Conservation (phyloP, 768 basidiomycete genomes). For the Phylloporus arenicola region DNA sequence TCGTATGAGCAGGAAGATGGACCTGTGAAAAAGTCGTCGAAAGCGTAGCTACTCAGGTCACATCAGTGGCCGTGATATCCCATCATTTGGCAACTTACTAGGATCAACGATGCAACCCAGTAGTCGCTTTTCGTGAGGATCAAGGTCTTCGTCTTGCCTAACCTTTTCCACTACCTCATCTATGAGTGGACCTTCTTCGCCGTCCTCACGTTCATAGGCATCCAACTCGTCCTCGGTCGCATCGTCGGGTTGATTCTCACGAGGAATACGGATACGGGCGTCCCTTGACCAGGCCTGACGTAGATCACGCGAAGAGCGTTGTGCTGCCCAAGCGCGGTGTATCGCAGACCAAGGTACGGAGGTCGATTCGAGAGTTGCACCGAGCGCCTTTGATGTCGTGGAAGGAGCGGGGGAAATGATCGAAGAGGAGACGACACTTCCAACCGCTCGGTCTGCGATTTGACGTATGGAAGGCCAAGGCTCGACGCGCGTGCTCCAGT, state of each 20-base stretch:
- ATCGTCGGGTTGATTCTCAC: slow-evolving; percentile 35
- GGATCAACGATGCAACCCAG: slow-evolving; percentile 84
- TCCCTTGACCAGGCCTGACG: slow-evolving; percentile 62
- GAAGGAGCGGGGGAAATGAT: slow-evolving; percentile 6
- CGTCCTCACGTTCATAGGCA: slow-evolving; percentile 31
- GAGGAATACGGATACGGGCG: slow-evolving; percentile 31
- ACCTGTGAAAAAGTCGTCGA: slow-evolving; percentile 84
- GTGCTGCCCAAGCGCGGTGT: slow-evolving; percentile 58
- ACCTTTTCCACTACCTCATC: slow-evolving; percentile 77
- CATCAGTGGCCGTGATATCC: slow-evolving; percentile 2
- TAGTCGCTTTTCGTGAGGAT: slow-evolving; percentile 74
- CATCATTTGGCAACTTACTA: slow-evolving; percentile 37
- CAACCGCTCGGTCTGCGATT: slow-evolving; percentile 74
- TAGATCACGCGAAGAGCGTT: slow-evolving; percentile 43
- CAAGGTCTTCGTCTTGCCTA: slow-evolving; percentile 70
- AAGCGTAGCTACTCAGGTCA: slow-evolving; percentile 48
- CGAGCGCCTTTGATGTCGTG: slow-evolving; percentile 16
- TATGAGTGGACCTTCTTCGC: slow-evolving; percentile 18
- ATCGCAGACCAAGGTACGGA: slow-evolving; percentile 64
- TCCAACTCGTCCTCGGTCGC: slow-evolving; percentile 28
- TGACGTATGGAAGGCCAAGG: slow-evolving; percentile 64
- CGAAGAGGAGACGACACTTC: slow-evolving; percentile 46
- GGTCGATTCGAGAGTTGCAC: slow-evolving; percentile 40
- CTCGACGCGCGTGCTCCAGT: slow-evolving; percentile 69
- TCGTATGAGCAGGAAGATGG: slow-evolving; percentile 81